Evolutionary conservation across 1,139 yeast genomes (phyloP).

Genomic region (Yamadazyma songkhlaensis): DNA sequence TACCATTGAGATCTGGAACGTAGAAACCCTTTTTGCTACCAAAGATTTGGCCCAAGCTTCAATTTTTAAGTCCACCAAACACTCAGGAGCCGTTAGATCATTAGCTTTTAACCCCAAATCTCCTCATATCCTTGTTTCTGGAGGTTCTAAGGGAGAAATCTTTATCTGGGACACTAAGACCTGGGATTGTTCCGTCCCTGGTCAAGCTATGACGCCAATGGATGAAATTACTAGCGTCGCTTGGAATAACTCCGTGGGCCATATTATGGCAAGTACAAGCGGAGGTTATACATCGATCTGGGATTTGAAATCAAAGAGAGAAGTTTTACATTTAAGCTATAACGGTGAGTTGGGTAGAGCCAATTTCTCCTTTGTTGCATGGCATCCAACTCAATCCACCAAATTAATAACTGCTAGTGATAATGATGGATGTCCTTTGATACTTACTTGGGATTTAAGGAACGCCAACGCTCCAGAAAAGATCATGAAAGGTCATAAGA

Average conservation of each 20-base stretch:
- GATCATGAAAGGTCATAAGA: conserved; percentile 74
- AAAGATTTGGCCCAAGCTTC: conserved; percentile 42
- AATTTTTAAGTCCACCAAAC: conserved; percentile 52
- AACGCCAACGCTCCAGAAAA: conserved; percentile 87
- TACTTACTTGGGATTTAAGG: conserved; percentile 91
- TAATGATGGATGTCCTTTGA: conserved; percentile 75
- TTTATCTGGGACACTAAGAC: conserved; percentile 84
- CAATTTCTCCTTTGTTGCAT: conserved; percentile 65
- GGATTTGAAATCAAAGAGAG: conserved; percentile 87
- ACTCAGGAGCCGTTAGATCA: conserved; percentile 68
- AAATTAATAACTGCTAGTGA: conserved; percentile 86
- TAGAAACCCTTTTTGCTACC: conserved; percentile 38
- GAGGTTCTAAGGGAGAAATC: conserved; percentile 84
- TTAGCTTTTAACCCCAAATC: conserved; percentile 79
- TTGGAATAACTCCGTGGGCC: conserved; percentile 85
- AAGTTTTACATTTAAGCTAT: conserved; percentile 79
- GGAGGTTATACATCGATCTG: conserved; percentile 88
- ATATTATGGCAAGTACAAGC: conserved; percentile 90
- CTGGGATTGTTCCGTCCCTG: conserved; percentile 66
- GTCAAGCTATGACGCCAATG: conserved; percentile 75
- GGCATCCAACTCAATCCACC: conserved; percentile 89
- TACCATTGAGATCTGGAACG: conserved; percentile 73
- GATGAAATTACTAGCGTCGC: conserved; percentile 81
- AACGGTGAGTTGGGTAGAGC: conserved; percentile 55
- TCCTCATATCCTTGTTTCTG: conserved; percentile 73